Evolutionary conservation across 1,139 yeast species (phyloP), one percentile per base, ranked within the genome.

Genomic region (Yamadazyma sp.): DNA sequence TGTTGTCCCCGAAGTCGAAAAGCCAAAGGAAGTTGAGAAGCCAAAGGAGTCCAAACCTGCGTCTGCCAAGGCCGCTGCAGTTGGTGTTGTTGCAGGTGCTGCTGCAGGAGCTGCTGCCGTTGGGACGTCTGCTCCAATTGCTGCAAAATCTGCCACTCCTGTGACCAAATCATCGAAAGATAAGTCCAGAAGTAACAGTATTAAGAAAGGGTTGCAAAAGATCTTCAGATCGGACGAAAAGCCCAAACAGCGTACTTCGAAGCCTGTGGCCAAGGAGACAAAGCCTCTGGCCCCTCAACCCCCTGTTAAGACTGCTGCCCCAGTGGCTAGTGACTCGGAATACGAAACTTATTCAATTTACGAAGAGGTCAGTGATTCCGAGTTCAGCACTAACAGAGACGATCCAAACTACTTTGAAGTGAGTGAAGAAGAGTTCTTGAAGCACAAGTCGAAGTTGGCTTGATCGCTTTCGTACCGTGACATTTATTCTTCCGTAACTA

Each of bases 351-450:
- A 60, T 46, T 68, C 78, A 6, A 66, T 75, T 10, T 73, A 76
- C 47, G 80, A 76, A 53, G 76, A 78, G 36, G 73, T 78, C 16
- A 64, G 72, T 30, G 77, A 76, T 41, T 55, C 44, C 13, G 82
- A 77, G 46, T 78, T 47, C 50, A 70, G 69, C 39, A 59, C 59
- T 10, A 53, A 77, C 59, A 64, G 61, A 48, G 57, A 57, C 43
- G 66, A 77, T 53, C 79, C 82, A 18, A 57, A 76, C 50, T 78
- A 77, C 54, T 57, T 76, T 54, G 76, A 73, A 49, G 61, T 77
- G 31, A 47, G 64, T 15, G 57, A 56, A 33, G 70, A 62, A 17
- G 72, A 70, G 41, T 70, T 60, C 38, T 56, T 50, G 27, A 52
- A 56, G 36, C 61, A 61, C 36, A 57, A 54, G 42, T 45, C 45